Conservation (phyloP, 257 asterid genomes). For the Gentiana macrophylla region DNA sequence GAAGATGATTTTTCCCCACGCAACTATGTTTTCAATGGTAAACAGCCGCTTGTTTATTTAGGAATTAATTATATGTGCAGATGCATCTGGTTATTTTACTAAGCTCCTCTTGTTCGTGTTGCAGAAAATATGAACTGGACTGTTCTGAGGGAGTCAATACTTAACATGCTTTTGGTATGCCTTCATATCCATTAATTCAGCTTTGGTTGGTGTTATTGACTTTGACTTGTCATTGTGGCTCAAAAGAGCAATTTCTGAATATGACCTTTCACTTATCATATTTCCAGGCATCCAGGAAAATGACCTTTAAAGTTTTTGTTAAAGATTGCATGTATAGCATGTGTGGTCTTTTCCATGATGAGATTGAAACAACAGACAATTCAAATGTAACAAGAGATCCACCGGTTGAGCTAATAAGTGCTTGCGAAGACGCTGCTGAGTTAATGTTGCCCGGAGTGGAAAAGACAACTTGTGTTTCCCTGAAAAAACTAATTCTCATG, state of each 20-base stretch:
- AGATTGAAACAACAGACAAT: conserved; percentile 23
- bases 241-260: not conserved
- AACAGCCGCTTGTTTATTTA: not conserved
- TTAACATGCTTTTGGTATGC: conserved; percentile 73
- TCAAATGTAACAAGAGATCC: conserved; percentile 17
- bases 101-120: conserved; percentile 5
- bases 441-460: conserved; percentile 59
- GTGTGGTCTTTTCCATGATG: conserved; percentile 26
- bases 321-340: conserved; percentile 48
- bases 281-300: conserved; percentile 82
- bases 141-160: conserved; percentile 59
- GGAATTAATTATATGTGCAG: not conserved
- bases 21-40: conserved; percentile 47
- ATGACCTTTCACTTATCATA: conserved; percentile 1
- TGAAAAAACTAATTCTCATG: conserved; percentile 55
- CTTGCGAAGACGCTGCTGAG: conserved; percentile 22
- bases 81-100: not conserved
- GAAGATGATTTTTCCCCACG: conserved; percentile 73
- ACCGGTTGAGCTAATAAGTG: conserved; percentile 19
- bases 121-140: conserved; percentile 75
- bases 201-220: not conserved
- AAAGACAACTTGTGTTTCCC: conserved; percentile 35
- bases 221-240: not conserved
- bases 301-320: conserved; percentile 46
- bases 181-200: conserved; percentile 4